Evolutionary conservation across 306 rosid genomes (phyloP), one percentile per base, ranked within the genome.

Genomic region (Ormosia semicastrata): DNA sequence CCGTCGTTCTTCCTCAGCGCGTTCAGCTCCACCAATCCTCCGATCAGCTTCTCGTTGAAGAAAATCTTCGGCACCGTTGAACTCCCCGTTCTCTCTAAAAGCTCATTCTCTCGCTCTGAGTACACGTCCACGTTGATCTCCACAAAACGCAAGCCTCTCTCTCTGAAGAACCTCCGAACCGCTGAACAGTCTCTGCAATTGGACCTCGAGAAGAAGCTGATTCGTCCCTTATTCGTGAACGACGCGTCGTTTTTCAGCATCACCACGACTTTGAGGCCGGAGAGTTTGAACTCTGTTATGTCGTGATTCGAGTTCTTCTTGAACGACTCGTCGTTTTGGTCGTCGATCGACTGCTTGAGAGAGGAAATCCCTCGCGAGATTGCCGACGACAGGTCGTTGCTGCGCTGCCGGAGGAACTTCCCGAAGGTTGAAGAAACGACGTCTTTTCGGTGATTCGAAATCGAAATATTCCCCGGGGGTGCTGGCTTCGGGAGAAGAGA

Each of bases 111-210:
- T 33, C 99, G 77, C 66, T 82, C 82, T 0, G 83, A 80, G 59
- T 67, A 95, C 33, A 95, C 99, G 70, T 95, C 99, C 9, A 95
- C 33, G 87, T 95, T 95, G 73, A 95, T 95, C 78, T 95, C 99
- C 41, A 92, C 91, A 82, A 84, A 95, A 46, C 70, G 81, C 76
- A 93, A 56, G 1, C 92, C 90, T 77, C 68, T 87, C 60, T 93
- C 97, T 2, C 77, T 76, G 10, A 93, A 83, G 50, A 93, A 90
- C 8, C 74, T 77, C 5, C 99, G 69, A 44, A 95, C 96, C 29
- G 98, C 99, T 0, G 87, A 76, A 77, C 97, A 83, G 62, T 95
- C 99, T 50, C 99, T 87, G 82, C 98, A 95, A 39, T 88, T 90
- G 7, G 99, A 95, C 72, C 90, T 82, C 6, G 99, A 93, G 88